Base-by-base conservation (phyloP, 768 basidiomycete species). In the Strobilomyces dryophilus region DNA sequence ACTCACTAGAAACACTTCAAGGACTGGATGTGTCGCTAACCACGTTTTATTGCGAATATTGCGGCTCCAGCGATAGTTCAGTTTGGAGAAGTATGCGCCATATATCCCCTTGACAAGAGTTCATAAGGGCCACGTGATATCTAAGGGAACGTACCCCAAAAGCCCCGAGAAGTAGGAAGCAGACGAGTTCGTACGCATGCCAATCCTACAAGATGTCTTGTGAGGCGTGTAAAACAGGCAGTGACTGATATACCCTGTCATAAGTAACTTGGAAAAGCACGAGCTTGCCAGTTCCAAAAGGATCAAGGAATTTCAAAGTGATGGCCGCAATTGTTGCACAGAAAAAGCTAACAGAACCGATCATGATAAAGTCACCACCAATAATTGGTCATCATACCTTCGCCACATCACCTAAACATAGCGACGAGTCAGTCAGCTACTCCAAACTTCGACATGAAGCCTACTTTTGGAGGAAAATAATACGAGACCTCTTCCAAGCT, bases 301-400 rank as follows among this genome's bases (percentile, higher is more conserved):
- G 97, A 68, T 99, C 89, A 34, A 98, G 83, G 54, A 95, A 87
- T 71, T 85, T 81, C 42, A 99, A 75, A 1, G 95, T 95, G 61
- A 98, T 87, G 1, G 95, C 95, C 2, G 97, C 97, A 59, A 98
- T 91, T 80, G 98, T 85, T 2, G 97, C 97, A 65, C 97, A 98
- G 69, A 99, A 95, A 73, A 99, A 99, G 63, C 92, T 95, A 40
- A 37, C n/a, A 66, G 39, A 44, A 4, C 18, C 24, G 4, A 40
- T 51, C n/a, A 44, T 5, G 12, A 42, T 35, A 31, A 21, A 31
- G 45, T 36, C 51, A 44, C 15, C 15, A 44, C 15, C 15, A 20
- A 49, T 32, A 44, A 49, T 53, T 6, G n/a, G 4, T 27, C 26
- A 47, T 56, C 69, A 44, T 63, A 92, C 92, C 90, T 90, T 74